Evolutionary conservation across 2,329 filamentous ascomycete species (phyloP).

Genomic region (Ophiostoma ulmi): DNA sequence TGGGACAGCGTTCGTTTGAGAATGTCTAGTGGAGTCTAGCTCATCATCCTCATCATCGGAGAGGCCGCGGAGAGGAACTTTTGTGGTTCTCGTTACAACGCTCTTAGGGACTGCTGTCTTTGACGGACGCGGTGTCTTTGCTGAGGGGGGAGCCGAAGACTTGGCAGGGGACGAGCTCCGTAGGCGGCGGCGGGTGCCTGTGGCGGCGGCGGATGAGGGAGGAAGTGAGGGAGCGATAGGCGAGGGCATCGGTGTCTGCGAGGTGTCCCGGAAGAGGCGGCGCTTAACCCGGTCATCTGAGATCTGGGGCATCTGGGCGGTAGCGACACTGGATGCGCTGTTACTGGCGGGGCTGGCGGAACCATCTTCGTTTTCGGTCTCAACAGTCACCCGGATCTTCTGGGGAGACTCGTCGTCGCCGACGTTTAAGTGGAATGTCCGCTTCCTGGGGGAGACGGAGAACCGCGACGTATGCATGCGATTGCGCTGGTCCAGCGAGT

Average conservation of each 20-base stretch:
- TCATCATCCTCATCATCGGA: conserved; percentile 40
- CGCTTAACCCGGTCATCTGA: conserved; percentile 32
- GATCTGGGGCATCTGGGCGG: background rate
- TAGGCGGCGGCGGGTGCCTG: conserved; percentile 14
- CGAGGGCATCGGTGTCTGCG: conserved; percentile 29
- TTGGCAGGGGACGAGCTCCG: conserved; percentile 20
- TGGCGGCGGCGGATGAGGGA: background rate
- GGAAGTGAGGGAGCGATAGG: conserved; percentile 35
- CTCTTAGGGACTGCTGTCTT: background rate
- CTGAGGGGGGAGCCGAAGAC: conserved; percentile 33
- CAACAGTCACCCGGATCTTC: conserved; percentile 51
- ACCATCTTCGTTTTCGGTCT: conserved; percentile 38
- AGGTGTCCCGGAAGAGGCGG: conserved; percentile 31
- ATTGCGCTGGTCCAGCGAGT: conserved; percentile 19
- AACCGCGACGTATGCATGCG: conserved; percentile 20
- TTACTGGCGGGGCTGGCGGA: conserved; percentile 26
- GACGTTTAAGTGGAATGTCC: conserved; percentile 53
- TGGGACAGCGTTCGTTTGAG: background rate
- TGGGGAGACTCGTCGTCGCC: conserved; percentile 48
- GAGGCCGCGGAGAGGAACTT: conserved; percentile 43
- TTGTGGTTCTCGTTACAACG: conserved; percentile 19
- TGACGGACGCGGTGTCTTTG: background rate
- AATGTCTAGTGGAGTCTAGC: background rate
- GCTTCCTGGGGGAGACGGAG: conserved; percentile 47
- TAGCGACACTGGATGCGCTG: background rate